Evolutionary conservation across 495 filamentous ascomycete genomes (phyloP).

Genomic region (Apodospora peruviana): DNA sequence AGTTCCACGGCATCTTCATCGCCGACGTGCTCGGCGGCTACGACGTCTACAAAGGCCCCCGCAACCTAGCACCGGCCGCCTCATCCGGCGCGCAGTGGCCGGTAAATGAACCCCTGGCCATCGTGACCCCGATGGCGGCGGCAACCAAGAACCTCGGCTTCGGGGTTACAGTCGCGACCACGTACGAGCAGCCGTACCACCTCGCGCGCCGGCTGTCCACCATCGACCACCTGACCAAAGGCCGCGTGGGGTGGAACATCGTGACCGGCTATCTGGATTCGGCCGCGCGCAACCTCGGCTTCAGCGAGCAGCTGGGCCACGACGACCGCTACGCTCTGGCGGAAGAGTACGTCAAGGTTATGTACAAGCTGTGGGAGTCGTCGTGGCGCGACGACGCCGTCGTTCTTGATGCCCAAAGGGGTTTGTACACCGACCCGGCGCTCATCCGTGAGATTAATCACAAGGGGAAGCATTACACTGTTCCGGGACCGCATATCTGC

Average conservation of each 20-base stretch:
- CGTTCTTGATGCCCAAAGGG: slow-evolving; percentile 39
- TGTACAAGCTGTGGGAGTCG: slow-evolving; percentile 51
- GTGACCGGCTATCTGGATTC: slow-evolving; percentile 53
- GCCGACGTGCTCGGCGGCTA: slow-evolving; percentile 54
- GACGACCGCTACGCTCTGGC: slow-evolving; percentile 54
- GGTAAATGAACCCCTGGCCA: slow-evolving; percentile 36
- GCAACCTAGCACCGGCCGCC: slow-evolving; percentile 52
- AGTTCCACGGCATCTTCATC: slow-evolving; percentile 61
- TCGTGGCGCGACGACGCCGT: slow-evolving; percentile 51
- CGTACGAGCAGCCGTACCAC: slow-evolving; percentile 51
- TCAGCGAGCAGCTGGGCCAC: slow-evolving; percentile 50
- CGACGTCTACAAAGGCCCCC: slow-evolving; percentile 53
- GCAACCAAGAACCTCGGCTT: slow-evolving; percentile 47
- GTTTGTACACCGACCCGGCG: slow-evolving; percentile 43
- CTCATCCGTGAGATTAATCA: slow-evolving; percentile 47
- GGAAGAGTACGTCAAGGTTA: slow-evolving; percentile 54
- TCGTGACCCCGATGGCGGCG: slow-evolving; percentile 45
- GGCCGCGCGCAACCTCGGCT: slow-evolving; percentile 46
- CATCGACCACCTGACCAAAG: slow-evolving; percentile 54
- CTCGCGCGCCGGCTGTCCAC: slow-evolving; percentile 54
- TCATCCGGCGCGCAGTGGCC: slow-evolving; percentile 34
- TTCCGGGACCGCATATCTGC: slow-evolving; percentile 47
- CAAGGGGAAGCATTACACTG: slow-evolving; percentile 41
- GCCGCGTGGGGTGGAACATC: slow-evolving; percentile 60
- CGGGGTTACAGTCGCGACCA: slow-evolving; percentile 49